phyloP scores from a whole-genome alignment of 495 filamentous ascomycete genomes.

The Filosporella fistucella region DNA sequence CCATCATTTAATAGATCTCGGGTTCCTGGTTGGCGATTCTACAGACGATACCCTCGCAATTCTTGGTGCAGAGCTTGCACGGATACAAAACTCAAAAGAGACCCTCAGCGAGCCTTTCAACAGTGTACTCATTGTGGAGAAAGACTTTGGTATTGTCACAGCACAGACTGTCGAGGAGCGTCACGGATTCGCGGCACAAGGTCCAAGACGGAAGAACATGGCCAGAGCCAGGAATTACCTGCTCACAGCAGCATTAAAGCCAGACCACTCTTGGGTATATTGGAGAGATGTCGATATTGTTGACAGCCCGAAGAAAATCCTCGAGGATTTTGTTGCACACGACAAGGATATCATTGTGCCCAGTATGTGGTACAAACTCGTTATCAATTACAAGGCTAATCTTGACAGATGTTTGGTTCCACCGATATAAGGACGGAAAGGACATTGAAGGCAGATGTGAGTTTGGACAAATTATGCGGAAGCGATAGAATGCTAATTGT shows the following conservation, averaged over 20 bases:
- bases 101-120: constrained; percentile 74
- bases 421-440: constrained; percentile 73
- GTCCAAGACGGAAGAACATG: constrained; percentile 85
- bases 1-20: constrained; percentile 91
- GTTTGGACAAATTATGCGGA: constrained; percentile 25
- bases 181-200: constrained; percentile 85
- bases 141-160: constrained; percentile 75
- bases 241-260: constrained; percentile 76
- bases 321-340: constrained; percentile 94
- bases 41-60: constrained; percentile 84
- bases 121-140: constrained; percentile 77
- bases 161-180: constrained; percentile 75
- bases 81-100: constrained; percentile 79
- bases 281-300: constrained; percentile 97
- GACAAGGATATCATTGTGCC: constrained; percentile 91
- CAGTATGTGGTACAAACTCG: constrained; percentile 54
- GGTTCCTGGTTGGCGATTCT: constrained; percentile 88
- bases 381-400: constrained; percentile 3
- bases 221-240: constrained; percentile 89
- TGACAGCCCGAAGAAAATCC: constrained; percentile 79
- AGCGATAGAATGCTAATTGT: constrained; percentile 5
- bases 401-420: constrained; percentile 91
- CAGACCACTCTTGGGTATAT: constrained; percentile 97
- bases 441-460: constrained; percentile 95
- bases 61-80: constrained; percentile 75